Percentiles rank a stretch among this genome's conserved stretches.
Conservation (phyloP, 2,329 filamentous ascomycete genomes). For the Domatiomyces globalis region DNA sequence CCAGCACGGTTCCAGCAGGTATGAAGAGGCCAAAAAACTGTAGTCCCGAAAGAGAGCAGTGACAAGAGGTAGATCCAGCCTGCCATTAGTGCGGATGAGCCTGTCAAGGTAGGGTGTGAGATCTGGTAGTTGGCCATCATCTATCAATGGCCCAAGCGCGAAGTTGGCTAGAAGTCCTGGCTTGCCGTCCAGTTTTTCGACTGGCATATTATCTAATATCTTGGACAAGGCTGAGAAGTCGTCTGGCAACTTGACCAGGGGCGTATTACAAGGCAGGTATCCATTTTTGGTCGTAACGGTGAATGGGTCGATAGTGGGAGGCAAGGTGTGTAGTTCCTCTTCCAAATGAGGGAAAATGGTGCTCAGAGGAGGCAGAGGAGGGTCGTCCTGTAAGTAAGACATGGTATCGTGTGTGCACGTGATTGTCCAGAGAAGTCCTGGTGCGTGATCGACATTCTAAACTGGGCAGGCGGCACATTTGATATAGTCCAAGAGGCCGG, state of each 20-base stretch:
- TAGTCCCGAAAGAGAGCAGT: constrained; percentile 87
- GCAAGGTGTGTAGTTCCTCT: constrained; percentile 28
- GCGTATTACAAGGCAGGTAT: constrained; percentile 30
- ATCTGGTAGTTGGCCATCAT: constrained; percentile 56
- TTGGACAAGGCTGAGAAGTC: constrained; percentile 61
- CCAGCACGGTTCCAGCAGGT: constrained; percentile 84
- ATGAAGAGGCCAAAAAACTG: constrained; percentile 76
- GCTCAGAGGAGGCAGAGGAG: constrained; percentile 24
- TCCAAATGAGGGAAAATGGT: constrained; percentile 32
- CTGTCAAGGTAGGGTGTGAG: constrained; percentile 59
- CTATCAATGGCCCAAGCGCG: constrained; percentile 60
- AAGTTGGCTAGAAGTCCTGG: constrained; percentile 65
- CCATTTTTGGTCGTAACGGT: constrained; percentile 34
- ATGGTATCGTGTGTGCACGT: constrained; percentile 2
- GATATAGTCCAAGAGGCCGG: constrained; percentile 17
- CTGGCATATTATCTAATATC: constrained; percentile 62
- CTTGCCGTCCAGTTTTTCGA: constrained; percentile 56
- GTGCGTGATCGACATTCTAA: not conserved
- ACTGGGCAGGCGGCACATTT: not conserved
- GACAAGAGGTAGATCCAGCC: constrained; percentile 49
- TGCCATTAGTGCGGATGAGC: constrained; percentile 38
- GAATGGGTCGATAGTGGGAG: constrained; percentile 32
- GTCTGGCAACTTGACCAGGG: constrained; percentile 44
- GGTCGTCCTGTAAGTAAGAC: constrained; percentile 11
- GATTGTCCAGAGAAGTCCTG: not conserved